A percentile compares a stretch with the other conserved stretches of the same genome.
phyloP scores from a whole-genome alignment of 163 green algal species.

The Chlorella variabilis region DNA sequence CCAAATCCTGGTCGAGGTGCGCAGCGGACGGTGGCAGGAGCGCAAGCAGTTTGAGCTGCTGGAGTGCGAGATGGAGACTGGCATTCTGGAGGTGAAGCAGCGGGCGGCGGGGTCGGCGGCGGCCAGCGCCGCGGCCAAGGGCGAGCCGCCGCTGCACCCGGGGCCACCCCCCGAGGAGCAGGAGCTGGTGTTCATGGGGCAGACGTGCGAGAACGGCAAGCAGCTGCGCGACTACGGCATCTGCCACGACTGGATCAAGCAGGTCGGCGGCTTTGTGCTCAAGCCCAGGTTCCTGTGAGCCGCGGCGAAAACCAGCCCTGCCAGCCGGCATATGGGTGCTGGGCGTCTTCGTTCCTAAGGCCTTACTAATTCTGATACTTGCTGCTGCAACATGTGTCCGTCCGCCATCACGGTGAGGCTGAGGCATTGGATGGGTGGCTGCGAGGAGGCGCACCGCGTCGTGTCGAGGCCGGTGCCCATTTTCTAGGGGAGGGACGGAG shows the following conservation, averaged over 20 bases:
- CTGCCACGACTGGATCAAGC: constrained; percentile 15
- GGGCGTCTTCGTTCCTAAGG: too few species aligned
- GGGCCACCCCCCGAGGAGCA: not conserved
- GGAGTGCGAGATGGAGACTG: not conserved
- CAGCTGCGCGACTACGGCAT: constrained; percentile 20
- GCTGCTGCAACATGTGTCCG: too few species aligned
- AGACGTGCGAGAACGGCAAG: not conserved
- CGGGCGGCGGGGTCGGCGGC: constrained; percentile 6
- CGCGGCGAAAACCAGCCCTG: too few species aligned
- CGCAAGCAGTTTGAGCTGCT: constrained; percentile 15
- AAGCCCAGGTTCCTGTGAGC: not conserved
- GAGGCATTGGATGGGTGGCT: too few species aligned
- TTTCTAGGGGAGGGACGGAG: too few species aligned
- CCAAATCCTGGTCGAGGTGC: constrained; percentile 23
- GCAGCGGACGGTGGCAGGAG: constrained; percentile 27
- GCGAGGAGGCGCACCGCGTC: too few species aligned
- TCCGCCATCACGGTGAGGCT: too few species aligned
- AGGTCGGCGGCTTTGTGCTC: constrained; percentile 23
- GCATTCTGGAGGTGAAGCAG: constrained; percentile 8
- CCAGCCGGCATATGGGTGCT: too few species aligned
- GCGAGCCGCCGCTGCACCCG: not conserved
- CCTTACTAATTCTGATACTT: too few species aligned
- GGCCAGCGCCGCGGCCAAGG: not conserved
- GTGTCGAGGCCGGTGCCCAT: too few species aligned
- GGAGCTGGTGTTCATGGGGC: constrained; percentile 1